Percentiles rank a stretch among this genome's conserved stretches.
Conservation (phyloP, 2,329 filamentous ascomycete species). For the Fusarium nurragi region DNA sequence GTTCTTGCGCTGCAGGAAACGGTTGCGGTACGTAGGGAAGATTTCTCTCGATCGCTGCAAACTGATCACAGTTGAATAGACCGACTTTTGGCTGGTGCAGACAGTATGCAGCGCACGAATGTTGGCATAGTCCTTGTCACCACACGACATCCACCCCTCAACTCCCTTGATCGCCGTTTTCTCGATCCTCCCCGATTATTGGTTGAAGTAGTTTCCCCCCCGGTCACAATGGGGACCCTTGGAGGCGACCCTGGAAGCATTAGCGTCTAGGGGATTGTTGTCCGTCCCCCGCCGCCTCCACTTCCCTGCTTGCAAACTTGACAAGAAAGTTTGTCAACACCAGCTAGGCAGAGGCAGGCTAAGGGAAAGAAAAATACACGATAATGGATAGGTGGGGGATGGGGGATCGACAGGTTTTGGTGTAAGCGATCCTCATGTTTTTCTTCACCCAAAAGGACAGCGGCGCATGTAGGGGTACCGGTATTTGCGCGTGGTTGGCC, state of each 20-base stretch:
- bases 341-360: neutral
- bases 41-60: neutral
- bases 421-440: neutral
- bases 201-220: slow-evolving; percentile 40
- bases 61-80: slow-evolving; percentile 1
- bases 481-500: neutral
- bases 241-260: slow-evolving; percentile 39
- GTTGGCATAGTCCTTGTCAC: slow-evolving; percentile 17
- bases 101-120: slow-evolving; percentile 9
- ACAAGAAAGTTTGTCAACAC: slow-evolving; percentile 9
- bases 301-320: slow-evolving; percentile 16
- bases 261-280: slow-evolving; percentile 38
- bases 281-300: slow-evolving; percentile 36
- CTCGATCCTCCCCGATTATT: slow-evolving; percentile 52
- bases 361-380: neutral
- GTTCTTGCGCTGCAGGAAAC: too few relatives aligned
- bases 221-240: slow-evolving; percentile 46
- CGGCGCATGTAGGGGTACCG: neutral
- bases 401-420: neutral
- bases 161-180: slow-evolving; percentile 29
- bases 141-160: slow-evolving; percentile 7
- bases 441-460: neutral
- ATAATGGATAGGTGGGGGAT: too few relatives aligned
- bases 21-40: neutral
- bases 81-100: slow-evolving; percentile 14